Evolutionary conservation across 2,329 filamentous ascomycete species (phyloP).

Genomic region (Davidsoniella virescens): DNA sequence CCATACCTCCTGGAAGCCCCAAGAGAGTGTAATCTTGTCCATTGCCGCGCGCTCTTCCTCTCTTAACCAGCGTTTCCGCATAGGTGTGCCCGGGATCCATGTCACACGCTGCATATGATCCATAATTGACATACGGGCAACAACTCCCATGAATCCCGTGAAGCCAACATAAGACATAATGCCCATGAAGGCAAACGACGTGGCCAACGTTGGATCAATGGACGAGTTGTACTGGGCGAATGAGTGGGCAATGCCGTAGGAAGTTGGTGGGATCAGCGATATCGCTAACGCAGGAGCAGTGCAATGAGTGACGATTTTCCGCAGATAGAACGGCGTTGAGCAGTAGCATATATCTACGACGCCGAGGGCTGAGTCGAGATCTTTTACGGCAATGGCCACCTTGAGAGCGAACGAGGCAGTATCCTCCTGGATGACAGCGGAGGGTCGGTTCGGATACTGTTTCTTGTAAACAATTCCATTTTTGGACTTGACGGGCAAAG

Average conservation of each 20-base stretch:
- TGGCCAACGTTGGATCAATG: conserved; percentile 63
- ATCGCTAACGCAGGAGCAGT: conserved; percentile 41
- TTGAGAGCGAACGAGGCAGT: conserved; percentile 61
- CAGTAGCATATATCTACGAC: conserved; percentile 56
- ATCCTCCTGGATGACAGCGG: conserved; percentile 54
- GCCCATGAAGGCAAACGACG: conserved; percentile 61
- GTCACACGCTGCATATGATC: conserved; percentile 91
- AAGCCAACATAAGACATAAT: conserved; percentile 71
- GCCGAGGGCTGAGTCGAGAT: conserved; percentile 61
- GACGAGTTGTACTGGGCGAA: conserved; percentile 50
- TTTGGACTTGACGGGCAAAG: conserved; percentile 35
- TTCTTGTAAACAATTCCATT: conserved; percentile 10
- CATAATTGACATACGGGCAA: conserved; percentile 74
- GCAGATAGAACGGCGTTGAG: conserved; percentile 47
- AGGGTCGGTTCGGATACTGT: conserved; percentile 50
- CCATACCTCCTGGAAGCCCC: conserved; percentile 74
- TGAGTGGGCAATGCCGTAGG: conserved; percentile 50
- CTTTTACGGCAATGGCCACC: conserved; percentile 61
- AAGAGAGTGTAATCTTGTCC: conserved; percentile 72
- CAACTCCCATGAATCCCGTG: conserved; percentile 64
- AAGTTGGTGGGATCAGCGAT: conserved; percentile 46
- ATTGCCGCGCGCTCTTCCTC: conserved; percentile 82
- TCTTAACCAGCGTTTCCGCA: conserved; percentile 68
- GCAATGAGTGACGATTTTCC: conserved; percentile 49
- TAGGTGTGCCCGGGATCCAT: conserved; percentile 68